These are phyloP conservation scores for Cryptococcus sp. DNA, from an alignment of 1,284 basidiomycete species.

Conservation along the genomic window DNA sequence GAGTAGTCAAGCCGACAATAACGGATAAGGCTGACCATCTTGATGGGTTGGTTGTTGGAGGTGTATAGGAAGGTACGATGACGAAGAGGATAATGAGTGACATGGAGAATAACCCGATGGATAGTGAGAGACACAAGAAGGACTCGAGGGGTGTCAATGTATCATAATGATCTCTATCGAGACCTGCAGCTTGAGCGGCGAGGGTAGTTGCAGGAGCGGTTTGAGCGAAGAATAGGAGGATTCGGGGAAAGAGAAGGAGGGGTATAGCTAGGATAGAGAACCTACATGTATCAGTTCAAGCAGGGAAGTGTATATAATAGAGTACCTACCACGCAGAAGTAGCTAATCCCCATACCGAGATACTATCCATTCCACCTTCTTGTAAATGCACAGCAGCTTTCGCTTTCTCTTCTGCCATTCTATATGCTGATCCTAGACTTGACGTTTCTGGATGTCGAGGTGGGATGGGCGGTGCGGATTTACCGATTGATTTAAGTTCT, in stretches of 20 bases:
- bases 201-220: conserved; percentile 13
- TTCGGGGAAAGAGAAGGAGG: conserved; percentile 42
- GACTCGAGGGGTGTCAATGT: conserved; percentile 39
- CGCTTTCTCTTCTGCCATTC: conserved; percentile 37
- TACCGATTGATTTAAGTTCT: conserved; percentile 13
- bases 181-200: conserved; percentile 7
- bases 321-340: conserved; percentile 34
- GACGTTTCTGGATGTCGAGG: conserved; percentile 13
- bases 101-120: conserved; percentile 34
- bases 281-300: conserved; percentile 16
- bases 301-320: not conserved
- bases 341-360: conserved; percentile 30
- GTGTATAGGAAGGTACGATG: conserved; percentile 31
- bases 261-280: conserved; percentile 36
- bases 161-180: conserved; percentile 37
- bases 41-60: conserved; percentile 19
- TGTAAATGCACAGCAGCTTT: conserved; percentile 32
- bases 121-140: conserved; percentile 32
- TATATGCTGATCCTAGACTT: conserved; percentile 25
- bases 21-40: conserved; percentile 31
- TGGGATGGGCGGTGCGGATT: conserved; percentile 18
- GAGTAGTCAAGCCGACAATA: conserved; percentile 28
- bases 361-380: conserved; percentile 35
- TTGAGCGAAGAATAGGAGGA: conserved; percentile 45
- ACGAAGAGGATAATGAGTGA: conserved; percentile 31